Percentiles rank a stretch among this genome's conserved stretches.
phyloP scores from a whole-genome alignment of 2,329 filamentous ascomycete genomes.

The Fusarium lateritium region DNA sequence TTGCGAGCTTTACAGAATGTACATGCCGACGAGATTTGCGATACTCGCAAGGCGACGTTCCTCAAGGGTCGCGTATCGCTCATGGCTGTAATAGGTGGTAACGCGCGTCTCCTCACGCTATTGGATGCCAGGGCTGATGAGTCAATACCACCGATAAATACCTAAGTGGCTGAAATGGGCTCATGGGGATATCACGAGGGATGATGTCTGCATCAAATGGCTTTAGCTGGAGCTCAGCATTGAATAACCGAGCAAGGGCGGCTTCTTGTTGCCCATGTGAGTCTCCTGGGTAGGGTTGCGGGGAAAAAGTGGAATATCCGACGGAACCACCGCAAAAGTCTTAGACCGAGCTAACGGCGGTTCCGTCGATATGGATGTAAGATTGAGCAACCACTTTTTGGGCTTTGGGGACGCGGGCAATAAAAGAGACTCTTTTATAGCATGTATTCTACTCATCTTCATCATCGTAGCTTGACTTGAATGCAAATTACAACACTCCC shows the following conservation, averaged over 20 bases:
- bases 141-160: too few relatives aligned
- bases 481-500: too few relatives aligned
- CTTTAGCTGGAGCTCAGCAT: not conserved
- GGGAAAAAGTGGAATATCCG: constrained; percentile 4
- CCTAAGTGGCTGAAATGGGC: too few relatives aligned
- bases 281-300: not conserved
- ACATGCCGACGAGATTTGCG: constrained; percentile 13
- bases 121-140: too few relatives aligned
- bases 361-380: not conserved
- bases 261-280: too few relatives aligned
- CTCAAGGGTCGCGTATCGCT: not conserved
- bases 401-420: not conserved
- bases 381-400: too few relatives aligned
- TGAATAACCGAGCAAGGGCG: not conserved
- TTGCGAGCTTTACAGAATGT: constrained; percentile 20
- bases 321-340: constrained; percentile 5
- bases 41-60: constrained; percentile 9
- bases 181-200: too few relatives aligned
- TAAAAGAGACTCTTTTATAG: not conserved
- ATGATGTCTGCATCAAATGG: too few relatives aligned
- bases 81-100: too few relatives aligned
- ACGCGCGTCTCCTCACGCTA: too few relatives aligned
- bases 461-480: not conserved
- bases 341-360: not conserved
- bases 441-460: not conserved